Evolutionary conservation across 129 eudicot genomes (phyloP), one percentile per base, ranked within the genome.

Genomic region (Saussurea involucrata): DNA sequence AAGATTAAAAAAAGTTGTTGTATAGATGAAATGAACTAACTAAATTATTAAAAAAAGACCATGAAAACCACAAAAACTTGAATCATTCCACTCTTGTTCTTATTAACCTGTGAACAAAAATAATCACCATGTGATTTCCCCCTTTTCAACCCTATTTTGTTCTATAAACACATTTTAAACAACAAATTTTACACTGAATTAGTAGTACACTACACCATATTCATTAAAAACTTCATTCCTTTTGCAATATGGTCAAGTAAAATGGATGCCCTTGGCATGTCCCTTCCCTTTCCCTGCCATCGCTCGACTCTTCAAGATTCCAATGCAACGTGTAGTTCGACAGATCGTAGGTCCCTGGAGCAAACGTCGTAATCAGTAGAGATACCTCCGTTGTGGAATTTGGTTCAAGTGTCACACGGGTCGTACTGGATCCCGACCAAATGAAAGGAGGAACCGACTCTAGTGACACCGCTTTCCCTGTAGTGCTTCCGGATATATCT

Each of bases 391-490:
- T 76, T 2, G 90, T 85, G 58, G 98, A 86, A 83, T 83, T 72
- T 1, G 98, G 92, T 29, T 74, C 90, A 4, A 95, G 83, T 69
- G 85, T 68, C 72, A 95, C 76, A 4, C 69, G 80, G 12, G 96
- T 88, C 13, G 97, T 87, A 65, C 96, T 91, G 53, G 90, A 82
- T 21, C 94, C 96, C 1, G 97, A 87, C 98, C 98, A 95, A 21
- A 95, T 81, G 78, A 86, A 89, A 31, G 98, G 97, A 2, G 97
- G 77, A 37, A 88, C 86, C 49, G 89, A 77, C 46, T 80, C 97
- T 8, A 82, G 78, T 17, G 83, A 71, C 18, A 61, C 66, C 8
- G 83, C 58, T 65, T 84, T 81, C 22, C 65, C 84, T 5, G 67
- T 58, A 44, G 69, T 73, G 65, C 74, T 58, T 57, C 82, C 88